Evolutionary conservation across 106 monocot genomes (phyloP).

Genomic region (Phalaenopsis equestris): DNA sequence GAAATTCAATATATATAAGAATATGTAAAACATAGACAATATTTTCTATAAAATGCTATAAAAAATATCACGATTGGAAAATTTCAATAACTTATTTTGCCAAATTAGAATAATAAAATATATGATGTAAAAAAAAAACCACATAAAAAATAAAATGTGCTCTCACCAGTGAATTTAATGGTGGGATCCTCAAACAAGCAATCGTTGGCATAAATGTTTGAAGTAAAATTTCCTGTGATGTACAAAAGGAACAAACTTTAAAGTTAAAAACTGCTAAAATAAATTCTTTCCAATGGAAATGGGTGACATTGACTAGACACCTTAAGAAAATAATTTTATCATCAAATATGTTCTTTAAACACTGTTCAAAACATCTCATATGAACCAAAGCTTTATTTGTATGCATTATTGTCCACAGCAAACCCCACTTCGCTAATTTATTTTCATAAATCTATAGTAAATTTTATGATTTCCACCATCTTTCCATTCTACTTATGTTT

Average conservation of each 20-base stretch:
- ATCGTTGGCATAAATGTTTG: conserved; percentile 54
- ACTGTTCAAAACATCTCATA: no score
- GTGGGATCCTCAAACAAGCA: conserved; percentile 93
- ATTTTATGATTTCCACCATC: no score
- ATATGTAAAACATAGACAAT: no score
- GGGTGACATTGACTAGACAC: background rate
- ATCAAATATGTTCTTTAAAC: background rate
- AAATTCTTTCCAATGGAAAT: background rate
- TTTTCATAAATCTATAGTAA: background rate
- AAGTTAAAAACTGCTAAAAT: background rate
- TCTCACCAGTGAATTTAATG: conserved; percentile 61
- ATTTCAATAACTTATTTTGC: no score
- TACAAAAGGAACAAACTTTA: background rate
- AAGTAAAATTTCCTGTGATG: conserved; percentile 56
- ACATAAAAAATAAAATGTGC: background rate
- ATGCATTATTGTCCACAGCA: background rate
- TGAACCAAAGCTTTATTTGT: background rate
- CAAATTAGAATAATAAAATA: no score
- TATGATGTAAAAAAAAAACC: no score
- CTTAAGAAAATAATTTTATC: background rate
- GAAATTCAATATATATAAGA: no score
- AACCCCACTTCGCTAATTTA: background rate
- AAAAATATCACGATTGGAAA: no score
- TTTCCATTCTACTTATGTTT: background rate
- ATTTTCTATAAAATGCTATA: no score